Evolutionary conservation across 495 filamentous ascomycete genomes (phyloP), one percentile per base, ranked within the genome.

Genomic region (Aspergillus baeticus): DNA sequence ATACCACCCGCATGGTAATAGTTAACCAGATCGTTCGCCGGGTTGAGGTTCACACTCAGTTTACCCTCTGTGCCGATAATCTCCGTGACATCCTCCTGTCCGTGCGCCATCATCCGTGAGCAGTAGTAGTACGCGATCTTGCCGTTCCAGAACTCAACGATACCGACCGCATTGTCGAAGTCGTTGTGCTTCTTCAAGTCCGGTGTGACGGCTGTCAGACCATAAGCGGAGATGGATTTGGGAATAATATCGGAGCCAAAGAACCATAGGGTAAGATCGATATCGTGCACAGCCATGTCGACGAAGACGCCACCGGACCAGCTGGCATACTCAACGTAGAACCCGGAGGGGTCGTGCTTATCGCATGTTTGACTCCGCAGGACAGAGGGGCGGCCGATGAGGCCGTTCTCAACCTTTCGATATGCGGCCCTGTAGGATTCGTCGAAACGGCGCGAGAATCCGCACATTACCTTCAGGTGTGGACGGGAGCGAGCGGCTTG

Each of bases 21-120:
- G 51, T 83, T 73, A 13, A 86, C 80, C 41, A 84, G 71, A 45
- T 81, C 77, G 17, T 59, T 36, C 36, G 65, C 60, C 22, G 84
- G 84, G 51, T 81, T 72, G 8, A 70, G 73, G 55, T 86, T 87
- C 21, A 87, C 75, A 0, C 73, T 69, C n/a, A 87, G 38, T 59
- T 86, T 86, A 6, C 84, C 84, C 49, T 77, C 68, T 0, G 84
- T 87, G 6, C 84, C 83, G 51, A 87, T 81, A 47, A 87, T 76
- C 69, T 87, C 84, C 0, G 84, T 85, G 52, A 73, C 77, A 58
- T 87, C 84, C 57, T 84, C 76, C 67, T 87, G 84, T 1, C 84
- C 84, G 3, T 78, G 74, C 0, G 82, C 79, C 81, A 87, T 86
- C 82, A 85, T 86, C n/a, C 84, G 70, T 10, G 69, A 76, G 22